A percentile compares a stretch with the other conserved stretches of the same genome.
Conservation (phyloP, 2,329 filamentous ascomycete genomes). For the Penicillium sp. region DNA sequence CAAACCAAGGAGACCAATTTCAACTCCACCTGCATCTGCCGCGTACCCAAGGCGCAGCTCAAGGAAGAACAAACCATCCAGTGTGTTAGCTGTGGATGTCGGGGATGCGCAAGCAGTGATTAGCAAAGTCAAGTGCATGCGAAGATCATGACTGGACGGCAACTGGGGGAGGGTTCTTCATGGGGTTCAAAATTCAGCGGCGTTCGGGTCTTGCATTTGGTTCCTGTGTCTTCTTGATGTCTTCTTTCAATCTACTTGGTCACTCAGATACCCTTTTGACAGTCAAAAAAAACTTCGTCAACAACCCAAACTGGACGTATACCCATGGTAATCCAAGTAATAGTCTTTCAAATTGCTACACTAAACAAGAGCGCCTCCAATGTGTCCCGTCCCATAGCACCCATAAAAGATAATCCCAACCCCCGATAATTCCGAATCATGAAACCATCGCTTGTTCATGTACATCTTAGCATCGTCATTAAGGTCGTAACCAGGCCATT, state of each 20-base stretch:
- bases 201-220: slow-evolving; percentile 16
- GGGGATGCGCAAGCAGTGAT: slow-evolving; percentile 84
- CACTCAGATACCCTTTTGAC: slow-evolving; percentile 28
- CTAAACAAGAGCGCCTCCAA: slow-evolving; percentile 22
- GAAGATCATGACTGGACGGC: too few relatives aligned
- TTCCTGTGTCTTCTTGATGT: slow-evolving; percentile 4
- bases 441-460: slow-evolving; percentile 38
- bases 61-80: slow-evolving; percentile 89
- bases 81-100: slow-evolving; percentile 92
- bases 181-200: too few relatives aligned
- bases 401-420: slow-evolving; percentile 18
- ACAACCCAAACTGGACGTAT: too few relatives aligned
- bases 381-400: slow-evolving; percentile 14
- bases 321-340: too few relatives aligned
- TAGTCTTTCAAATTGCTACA: slow-evolving; percentile 22
- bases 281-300: too few relatives aligned
- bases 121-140: slow-evolving; percentile 44
- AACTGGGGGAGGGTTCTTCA: too few relatives aligned
- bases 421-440: slow-evolving; percentile 29
- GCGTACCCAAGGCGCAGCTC: slow-evolving; percentile 84
- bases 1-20: slow-evolving; percentile 99
- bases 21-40: slow-evolving; percentile 94
- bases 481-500: slow-evolving; percentile 38
- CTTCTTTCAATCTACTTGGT: slow-evolving; percentile 4
- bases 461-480: slow-evolving; percentile 42